Conservation (phyloP, 2,329 filamentous ascomycete genomes). For the Aspergillus chevalieri region DNA sequence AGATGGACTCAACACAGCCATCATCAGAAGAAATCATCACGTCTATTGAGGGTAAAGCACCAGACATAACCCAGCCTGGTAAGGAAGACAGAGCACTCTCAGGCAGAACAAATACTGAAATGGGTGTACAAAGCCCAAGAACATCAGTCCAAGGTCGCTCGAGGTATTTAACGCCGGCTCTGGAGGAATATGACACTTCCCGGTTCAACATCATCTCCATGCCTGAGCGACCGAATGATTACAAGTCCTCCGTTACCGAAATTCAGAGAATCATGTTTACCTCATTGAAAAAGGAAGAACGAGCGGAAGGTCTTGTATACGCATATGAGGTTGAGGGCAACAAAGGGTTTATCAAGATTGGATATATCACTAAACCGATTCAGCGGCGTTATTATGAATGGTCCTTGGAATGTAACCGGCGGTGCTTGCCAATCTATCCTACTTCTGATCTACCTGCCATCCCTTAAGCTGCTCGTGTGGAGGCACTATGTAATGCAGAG, state of each 20-base stretch:
- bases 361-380: background rate
- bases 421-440: background rate
- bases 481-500: too few relatives aligned
- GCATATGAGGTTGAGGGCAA: background rate
- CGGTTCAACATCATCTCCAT: background rate
- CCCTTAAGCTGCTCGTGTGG: background rate
- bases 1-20: background rate
- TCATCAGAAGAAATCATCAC: background rate
- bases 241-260: background rate
- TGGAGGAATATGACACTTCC: background rate
- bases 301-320: background rate
- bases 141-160: background rate
- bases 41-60: background rate
- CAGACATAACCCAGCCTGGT: background rate
- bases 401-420: background rate
- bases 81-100: background rate
- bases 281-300: background rate
- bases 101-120: background rate
- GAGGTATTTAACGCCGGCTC: background rate
- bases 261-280: background rate
- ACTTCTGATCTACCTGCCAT: background rate
- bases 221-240: background rate
- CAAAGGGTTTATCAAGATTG: background rate
- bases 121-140: background rate
- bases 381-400: background rate